Conservation (phyloP, 2,329 filamentous ascomycete genomes). For the Rhinocladiella mackenziei region DNA sequence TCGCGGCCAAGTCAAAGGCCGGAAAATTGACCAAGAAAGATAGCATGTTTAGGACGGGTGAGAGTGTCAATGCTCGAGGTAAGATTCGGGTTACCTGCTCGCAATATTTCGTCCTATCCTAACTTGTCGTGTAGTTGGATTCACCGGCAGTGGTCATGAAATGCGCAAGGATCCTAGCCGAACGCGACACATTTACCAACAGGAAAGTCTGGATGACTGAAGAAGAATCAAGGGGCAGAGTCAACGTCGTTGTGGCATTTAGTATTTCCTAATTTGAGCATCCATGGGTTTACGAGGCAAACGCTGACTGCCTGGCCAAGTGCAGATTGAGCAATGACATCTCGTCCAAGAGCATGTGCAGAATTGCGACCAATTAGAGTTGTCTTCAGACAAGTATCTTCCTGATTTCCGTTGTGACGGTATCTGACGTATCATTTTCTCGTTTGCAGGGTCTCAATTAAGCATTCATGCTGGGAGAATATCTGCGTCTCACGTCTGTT, state of each 20-base stretch:
- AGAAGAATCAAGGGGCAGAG: background rate
- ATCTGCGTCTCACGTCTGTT: no score
- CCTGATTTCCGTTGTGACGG: constrained; percentile 7
- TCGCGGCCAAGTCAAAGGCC: constrained; percentile 67
- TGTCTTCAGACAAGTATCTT: constrained; percentile 23
- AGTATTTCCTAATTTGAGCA: constrained; percentile 15
- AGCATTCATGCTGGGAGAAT: constrained; percentile 2
- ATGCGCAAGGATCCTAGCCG: constrained; percentile 90
- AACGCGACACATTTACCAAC: constrained; percentile 78
- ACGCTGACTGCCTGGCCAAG: constrained; percentile 19
- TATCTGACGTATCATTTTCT: constrained; percentile 18
- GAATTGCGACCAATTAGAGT: constrained; percentile 1
- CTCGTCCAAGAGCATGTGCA: constrained; percentile 2
- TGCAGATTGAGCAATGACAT: constrained; percentile 20
- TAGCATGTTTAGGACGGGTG: constrained; percentile 93
- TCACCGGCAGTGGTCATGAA: constrained; percentile 88
- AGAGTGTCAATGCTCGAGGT: constrained; percentile 83
- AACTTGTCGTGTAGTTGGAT: constrained; percentile 66
- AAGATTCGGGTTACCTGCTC: constrained; percentile 33
- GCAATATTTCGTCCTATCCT: constrained; percentile 25
- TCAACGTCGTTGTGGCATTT: constrained; percentile 2
- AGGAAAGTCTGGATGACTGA: constrained; percentile 56
- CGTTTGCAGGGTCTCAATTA: constrained; percentile 11
- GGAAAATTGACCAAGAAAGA: constrained; percentile 73
- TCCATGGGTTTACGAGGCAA: constrained; percentile 14